phyloP scores from a whole-genome alignment of 176 grass and related monocot species.

The Hyparrhenia diplandra region DNA sequence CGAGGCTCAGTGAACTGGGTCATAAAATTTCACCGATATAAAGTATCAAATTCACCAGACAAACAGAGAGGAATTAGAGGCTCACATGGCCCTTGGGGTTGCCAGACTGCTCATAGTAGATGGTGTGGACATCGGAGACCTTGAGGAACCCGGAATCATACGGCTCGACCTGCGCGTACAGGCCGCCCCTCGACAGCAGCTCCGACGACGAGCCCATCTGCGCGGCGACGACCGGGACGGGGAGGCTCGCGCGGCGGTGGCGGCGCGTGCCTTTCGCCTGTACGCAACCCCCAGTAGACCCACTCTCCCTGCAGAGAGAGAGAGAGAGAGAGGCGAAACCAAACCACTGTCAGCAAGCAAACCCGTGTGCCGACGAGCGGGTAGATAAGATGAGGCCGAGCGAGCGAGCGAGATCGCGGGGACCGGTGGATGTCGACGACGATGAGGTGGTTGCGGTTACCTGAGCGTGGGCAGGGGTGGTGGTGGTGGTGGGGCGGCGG shows the following conservation, averaged over 20 bases:
- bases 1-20: not conserved
- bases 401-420: not conserved
- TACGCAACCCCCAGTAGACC: not conserved
- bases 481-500: conserved; percentile 3
- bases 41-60: not conserved
- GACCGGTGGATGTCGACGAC: not conserved
- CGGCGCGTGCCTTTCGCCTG: not conserved
- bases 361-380: not conserved
- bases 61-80: not conserved
- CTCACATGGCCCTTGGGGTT: conserved; percentile 81
- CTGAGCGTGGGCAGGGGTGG: not conserved
- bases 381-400: not conserved
- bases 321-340: too few relatives aligned
- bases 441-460: not conserved
- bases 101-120: conserved; percentile 95
- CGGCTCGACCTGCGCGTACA: conserved; percentile 71
- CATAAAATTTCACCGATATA: not conserved
- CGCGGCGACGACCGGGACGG: not conserved
- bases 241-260: not conserved
- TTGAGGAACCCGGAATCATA: conserved; percentile 63
- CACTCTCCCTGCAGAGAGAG: too few relatives aligned
- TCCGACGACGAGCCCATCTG: conserved; percentile 23
- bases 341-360: not conserved
- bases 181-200: conserved; percentile 6
- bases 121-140: conserved; percentile 76